Evolutionary conservation across 1,139 yeast genomes (phyloP), one percentile per base, ranked within the genome.

Genomic region (Yamadazyma atmosphaerica): DNA sequence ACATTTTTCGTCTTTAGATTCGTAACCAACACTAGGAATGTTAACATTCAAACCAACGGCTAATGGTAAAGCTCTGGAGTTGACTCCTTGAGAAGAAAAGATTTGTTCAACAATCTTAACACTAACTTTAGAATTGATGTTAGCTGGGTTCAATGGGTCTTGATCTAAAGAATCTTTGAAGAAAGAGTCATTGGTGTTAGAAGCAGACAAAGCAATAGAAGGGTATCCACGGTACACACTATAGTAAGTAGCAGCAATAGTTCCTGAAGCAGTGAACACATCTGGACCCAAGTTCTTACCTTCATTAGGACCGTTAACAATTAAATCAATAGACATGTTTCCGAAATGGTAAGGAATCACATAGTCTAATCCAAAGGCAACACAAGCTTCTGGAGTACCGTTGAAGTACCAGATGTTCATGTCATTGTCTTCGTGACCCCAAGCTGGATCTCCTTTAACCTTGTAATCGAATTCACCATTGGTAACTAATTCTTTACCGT

Each of bases 271-370:
- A 31, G 76, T 65, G 56, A 51, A 68, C 46, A 56, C 54, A 32
- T 69, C 73, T 31, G 72, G 70, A 32, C 70, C 62, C 47, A 59
- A 43, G 59, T 72, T 72, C 38, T 60, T 52, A 46, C 77, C 77
- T 56, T 72, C 76, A 51, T 72, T 72, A 32, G 76, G 76, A 44
- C 76, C 77, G 33, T 67, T 52, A 36, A 72, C 75, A 42, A 71
- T 67, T 54, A 72, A 62, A 55, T 72, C 77, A 39, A 68, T 51
- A 28, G 63, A 46, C 36, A 49, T 32, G 51, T 65, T 43, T 40
- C 56, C 52, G 50, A 68, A 70, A 56, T 57, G 56, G 35, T 52
- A 58, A 37, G 77, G 77, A 41, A 68, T 51, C 28, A 72, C 67
- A 51, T 70, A 69, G 40, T 61, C 60, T 48, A 71, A 56, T 29